A percentile compares a stretch with the other conserved stretches of the same genome.
Conservation (phyloP, 108 stramenopile species). For the Cyclostephanos invisitatus region DNA sequence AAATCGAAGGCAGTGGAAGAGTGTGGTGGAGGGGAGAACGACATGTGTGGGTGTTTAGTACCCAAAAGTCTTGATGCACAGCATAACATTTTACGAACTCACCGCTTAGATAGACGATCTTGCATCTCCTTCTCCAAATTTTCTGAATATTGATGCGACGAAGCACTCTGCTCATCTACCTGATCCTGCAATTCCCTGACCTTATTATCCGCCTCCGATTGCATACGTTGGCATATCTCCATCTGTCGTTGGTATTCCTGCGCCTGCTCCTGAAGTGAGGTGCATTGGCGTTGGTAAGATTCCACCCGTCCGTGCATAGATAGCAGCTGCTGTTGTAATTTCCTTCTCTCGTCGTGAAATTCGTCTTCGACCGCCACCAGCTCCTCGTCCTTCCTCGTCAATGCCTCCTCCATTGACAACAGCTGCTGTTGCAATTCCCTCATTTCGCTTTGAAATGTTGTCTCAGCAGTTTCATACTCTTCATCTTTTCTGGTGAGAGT, state of each 20-base stretch:
- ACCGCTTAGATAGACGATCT: slow-evolving; percentile 29
- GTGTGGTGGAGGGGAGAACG: background rate
- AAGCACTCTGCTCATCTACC: slow-evolving; percentile 9
- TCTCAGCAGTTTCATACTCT: background rate
- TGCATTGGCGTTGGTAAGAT: slow-evolving; percentile 1
- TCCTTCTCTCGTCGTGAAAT: background rate
- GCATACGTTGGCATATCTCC: background rate
- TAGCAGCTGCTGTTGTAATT: slow-evolving; percentile 6
- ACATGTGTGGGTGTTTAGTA: too few species aligned
- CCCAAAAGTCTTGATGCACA: too few species aligned
- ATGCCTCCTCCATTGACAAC: background rate
- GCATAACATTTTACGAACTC: background rate
- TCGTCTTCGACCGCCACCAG: too few species aligned
- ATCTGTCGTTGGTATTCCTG: slow-evolving; percentile 5
- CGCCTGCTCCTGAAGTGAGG: background rate
- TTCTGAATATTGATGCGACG: slow-evolving; percentile 3
- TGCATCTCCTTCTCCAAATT: slow-evolving; percentile 44
- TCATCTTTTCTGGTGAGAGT: slow-evolving; percentile 3
- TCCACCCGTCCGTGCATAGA: slow-evolving; percentile 12
- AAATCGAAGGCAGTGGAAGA: background rate
- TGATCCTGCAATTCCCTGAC: slow-evolving; percentile 23
- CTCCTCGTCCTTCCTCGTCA: background rate
- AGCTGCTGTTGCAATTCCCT: background rate
- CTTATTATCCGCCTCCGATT: slow-evolving; percentile 9
- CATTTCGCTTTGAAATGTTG: background rate